Conservation (phyloP, 257 asterid genomes). For the Solanum tarijense region DNA sequence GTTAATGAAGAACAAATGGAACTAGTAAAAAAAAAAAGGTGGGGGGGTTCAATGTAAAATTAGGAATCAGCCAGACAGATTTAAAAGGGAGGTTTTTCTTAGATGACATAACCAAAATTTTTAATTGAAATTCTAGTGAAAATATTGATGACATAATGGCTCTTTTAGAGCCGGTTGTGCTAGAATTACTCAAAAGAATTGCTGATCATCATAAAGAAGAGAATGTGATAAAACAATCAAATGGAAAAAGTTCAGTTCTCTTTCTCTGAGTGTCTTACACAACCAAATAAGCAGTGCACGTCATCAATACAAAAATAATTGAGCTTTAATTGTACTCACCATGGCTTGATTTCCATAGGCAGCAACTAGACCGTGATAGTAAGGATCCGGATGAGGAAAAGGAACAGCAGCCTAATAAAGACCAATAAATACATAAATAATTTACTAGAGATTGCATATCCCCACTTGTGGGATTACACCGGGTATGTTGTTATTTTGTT, state of each 20-base stretch:
- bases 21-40: not conserved
- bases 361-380: conserved; percentile 1
- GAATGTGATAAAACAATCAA: not conserved
- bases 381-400: conserved; percentile 2
- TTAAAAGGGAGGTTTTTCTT: not conserved
- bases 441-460: not conserved
- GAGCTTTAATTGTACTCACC: conserved; percentile 7
- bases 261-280: not conserved
- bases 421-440: not conserved
- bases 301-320: not conserved
- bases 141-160: not conserved
- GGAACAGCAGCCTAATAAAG: conserved; percentile 10
- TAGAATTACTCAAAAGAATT: not conserved
- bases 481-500: not conserved
- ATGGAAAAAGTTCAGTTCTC: not conserved
- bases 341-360: conserved; percentile 9
- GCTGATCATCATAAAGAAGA: not conserved
- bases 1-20: not conserved
- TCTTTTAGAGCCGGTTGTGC: not conserved
- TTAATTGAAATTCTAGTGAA: not conserved
- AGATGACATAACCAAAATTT: not conserved
- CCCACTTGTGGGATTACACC: not conserved
- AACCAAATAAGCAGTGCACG: not conserved
- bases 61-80: not conserved
- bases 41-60: not conserved